A percentile compares a stretch with the other conserved stretches of the same genome.
Conservation (phyloP, 768 basidiomycete genomes). For the Russula sp. region DNA sequence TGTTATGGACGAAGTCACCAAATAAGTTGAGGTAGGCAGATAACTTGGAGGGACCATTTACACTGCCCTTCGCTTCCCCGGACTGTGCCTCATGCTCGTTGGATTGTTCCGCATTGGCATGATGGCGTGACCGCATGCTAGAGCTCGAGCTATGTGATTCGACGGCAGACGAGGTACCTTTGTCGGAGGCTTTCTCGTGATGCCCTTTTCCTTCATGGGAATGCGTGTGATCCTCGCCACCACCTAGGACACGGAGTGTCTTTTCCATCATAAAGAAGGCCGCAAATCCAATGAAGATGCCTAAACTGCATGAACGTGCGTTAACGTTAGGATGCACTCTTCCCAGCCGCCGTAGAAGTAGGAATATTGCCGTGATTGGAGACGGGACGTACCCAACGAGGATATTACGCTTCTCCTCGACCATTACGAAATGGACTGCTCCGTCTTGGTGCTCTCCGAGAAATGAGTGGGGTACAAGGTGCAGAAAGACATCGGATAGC, state of each 20-base stretch:
- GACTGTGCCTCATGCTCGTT: constrained; percentile 22
- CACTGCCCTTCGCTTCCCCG: constrained; percentile 23
- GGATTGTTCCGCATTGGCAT: constrained; percentile 22
- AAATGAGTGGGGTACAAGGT: constrained; percentile 87
- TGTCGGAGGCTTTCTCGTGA: constrained; percentile 27
- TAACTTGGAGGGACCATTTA: constrained; percentile 62
- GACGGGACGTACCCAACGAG: constrained; percentile 60
- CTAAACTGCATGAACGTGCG: constrained; percentile 42
- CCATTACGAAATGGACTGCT: constrained; percentile 70
- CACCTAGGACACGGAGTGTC: constrained; percentile 71
- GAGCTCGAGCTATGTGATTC: constrained; percentile 35
- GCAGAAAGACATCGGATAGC: constrained; percentile 87
- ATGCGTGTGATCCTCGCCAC: constrained; percentile 54
- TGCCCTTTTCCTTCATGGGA: constrained; percentile 44
- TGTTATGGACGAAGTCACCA: constrained; percentile 92
- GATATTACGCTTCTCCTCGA: constrained; percentile 89
- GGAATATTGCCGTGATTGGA: constrained; percentile 2
- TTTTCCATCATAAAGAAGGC: constrained; percentile 94
- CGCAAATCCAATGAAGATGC: constrained; percentile 81
- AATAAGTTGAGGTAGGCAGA: constrained; percentile 91
- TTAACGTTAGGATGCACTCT: constrained; percentile 6
- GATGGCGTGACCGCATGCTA: constrained; percentile 37
- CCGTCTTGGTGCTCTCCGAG: constrained; percentile 77
- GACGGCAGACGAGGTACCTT: constrained; percentile 40
- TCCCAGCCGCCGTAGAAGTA: neutral